Evolutionary conservation across 257 asterid genomes (phyloP).

Genomic region (Primulina huaijiensis): DNA sequence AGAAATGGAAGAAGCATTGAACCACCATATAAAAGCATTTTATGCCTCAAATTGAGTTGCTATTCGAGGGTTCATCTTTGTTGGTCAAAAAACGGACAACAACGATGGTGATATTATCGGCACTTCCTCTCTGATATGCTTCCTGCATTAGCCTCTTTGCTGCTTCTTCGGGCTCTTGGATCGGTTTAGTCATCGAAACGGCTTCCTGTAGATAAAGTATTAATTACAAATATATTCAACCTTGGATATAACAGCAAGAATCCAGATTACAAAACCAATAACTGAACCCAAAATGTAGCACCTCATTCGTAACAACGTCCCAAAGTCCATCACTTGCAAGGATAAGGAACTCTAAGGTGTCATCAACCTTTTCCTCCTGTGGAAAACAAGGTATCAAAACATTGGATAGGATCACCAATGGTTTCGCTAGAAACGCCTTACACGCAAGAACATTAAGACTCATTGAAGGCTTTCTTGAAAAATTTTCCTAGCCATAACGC

Average conservation of each 20-base stretch:
- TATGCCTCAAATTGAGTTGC: slow-evolving; percentile 35
- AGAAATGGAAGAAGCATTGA: slow-evolving; percentile 3
- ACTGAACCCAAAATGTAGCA: slow-evolving; percentile 16
- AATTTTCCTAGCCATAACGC: not conserved
- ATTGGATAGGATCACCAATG: not conserved
- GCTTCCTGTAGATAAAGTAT: slow-evolving; percentile 59
- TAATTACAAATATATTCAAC: not conserved
- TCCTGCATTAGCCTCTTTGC: slow-evolving; percentile 89
- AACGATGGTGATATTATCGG: slow-evolving; percentile 79
- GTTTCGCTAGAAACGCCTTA: not conserved
- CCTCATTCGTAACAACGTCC: slow-evolving; percentile 95
- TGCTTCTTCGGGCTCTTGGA: slow-evolving; percentile 84
- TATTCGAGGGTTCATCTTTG: slow-evolving; percentile 47
- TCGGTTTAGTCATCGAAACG: slow-evolving; percentile 73
- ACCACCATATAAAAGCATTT: not conserved
- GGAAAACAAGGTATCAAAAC: not conserved
- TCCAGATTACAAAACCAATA: not conserved
- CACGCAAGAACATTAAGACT: not conserved
- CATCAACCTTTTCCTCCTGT: slow-evolving; percentile 84
- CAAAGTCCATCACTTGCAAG: slow-evolving; percentile 96
- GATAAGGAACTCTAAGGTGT: slow-evolving; percentile 84
- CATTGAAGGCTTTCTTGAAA: not conserved
- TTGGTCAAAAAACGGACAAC: slow-evolving; percentile 67
- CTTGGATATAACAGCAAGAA: not conserved
- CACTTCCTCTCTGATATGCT: slow-evolving; percentile 87